Evolutionary conservation across 768 basidiomycete genomes (phyloP), one percentile per base, ranked within the genome.

Genomic region (Collybia sordida): DNA sequence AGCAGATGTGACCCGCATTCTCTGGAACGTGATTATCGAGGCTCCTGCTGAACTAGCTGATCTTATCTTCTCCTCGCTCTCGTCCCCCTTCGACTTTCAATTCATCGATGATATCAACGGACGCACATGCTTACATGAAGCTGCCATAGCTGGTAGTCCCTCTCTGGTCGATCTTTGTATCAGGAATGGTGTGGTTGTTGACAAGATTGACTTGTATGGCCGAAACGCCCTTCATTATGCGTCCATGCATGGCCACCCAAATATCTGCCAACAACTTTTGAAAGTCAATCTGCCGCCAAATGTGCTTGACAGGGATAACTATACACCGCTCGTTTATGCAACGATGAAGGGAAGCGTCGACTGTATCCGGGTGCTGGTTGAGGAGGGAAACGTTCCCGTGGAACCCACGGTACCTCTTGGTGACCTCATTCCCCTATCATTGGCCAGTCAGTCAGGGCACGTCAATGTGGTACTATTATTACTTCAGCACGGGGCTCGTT

Each of bases 71-170:
- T 71, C 83, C 25, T 82, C 86, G 14, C 69, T 88, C 17, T 73
- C 75, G 21, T 72, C 70, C 12, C 83, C 86, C 0, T 92, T 98
- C 64, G 91, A 98, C 67, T 98, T 93, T 64, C 75, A 78, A 41
- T 98, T 93, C 63, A 78, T 98, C 41, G 97, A 98, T 64, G 94
- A 98, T 58, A 99, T 99, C 73, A 98, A 98, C 64, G 91, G 89
- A 36, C 83, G 97, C 28, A 95, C 90, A 3, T 93, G 91, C 56
- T 79, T 98, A 18, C 97, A 98, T 61, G 92, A 94, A 64, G 92
- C 95, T 2, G 88, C 94, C 14, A 92, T 93, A 43, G 84, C 87
- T 11, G 96, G 97, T 2, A 77, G 82, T 11, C 69, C 85, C 18
- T 79, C 86, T 11, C 80, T 98, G 42, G 91, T 93, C 50, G 69